Base-by-base conservation (phyloP, 108 stramenopile genomes). In the Pseudonitzschia pungens region DNA sequence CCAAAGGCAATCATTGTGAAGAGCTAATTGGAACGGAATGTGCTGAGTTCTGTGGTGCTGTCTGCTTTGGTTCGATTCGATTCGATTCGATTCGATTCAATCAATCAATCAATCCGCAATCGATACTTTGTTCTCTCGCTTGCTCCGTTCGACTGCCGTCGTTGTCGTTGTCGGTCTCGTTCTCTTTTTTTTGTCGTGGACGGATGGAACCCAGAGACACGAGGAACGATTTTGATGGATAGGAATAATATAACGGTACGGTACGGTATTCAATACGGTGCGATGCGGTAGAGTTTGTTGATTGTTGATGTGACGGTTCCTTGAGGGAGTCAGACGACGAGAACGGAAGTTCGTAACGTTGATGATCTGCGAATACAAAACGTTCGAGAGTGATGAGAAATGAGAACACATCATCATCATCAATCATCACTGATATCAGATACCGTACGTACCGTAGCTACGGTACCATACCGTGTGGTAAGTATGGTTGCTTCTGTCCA, bases 1-100 rank as follows among this genome's bases (percentile, higher is more conserved):
- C 66, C 66, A 27, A 67, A 67, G 42, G 44, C 44, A 26, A 67
- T 48, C 44, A 48, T 67, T 22, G 28, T 67, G 45, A 6, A 2
- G 36, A 5, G 36, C 36, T 36, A 6, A 36, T 36, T 36, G 36
- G 6, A 36, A 36, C 36, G 2, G 36, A 36, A 36, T 36, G 36
- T 2, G 6, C 36, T 36, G 4, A 36, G 36, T 36, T n/a, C n/a
- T n/a, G n/a, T n/a, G n/a, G n/a, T n/a, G n/a, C n/a, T n/a, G n/a
- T n/a, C n/a, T n/a, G n/a, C n/a, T n/a, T n/a, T n/a, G n/a, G n/a
- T 36, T 36, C 36, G 36, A 36, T 36, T 6, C 36, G n/a, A n/a
- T 6, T 36, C 36, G 6, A 36, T 36, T 36, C 36, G 36, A 36
- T 36, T 6, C 36, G n/a, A n/a, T 6, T 36, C 36, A 36, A 36